phyloP scores from a whole-genome alignment of 2,329 filamentous ascomycete genomes.

The Clonostachys solani region DNA sequence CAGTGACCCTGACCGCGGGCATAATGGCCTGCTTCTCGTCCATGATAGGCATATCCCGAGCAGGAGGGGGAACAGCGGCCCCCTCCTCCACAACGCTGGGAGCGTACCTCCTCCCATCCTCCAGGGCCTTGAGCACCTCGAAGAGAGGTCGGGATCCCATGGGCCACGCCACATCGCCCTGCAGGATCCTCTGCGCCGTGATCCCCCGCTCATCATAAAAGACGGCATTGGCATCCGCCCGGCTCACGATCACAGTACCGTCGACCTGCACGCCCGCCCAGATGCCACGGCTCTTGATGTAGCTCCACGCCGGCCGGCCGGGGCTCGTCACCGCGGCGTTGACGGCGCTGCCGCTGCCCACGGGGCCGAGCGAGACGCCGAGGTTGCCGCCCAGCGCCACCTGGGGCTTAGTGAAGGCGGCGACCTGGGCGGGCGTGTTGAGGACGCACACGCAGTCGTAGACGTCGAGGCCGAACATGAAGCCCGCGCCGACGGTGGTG shows the following conservation, averaged over 20 bases:
- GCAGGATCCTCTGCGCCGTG: conserved; percentile 25
- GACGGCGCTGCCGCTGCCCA: conserved; percentile 60
- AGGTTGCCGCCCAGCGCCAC: conserved; percentile 67
- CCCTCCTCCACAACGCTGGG: conserved; percentile 14
- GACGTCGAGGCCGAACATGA: conserved; percentile 69
- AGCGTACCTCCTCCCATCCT: conserved; percentile 24
- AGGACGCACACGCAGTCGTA: conserved; percentile 76
- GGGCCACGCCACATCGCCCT: conserved; percentile 33
- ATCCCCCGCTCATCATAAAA: conserved; percentile 64
- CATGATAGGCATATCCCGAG: conserved; percentile 6
- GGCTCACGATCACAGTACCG: conserved; percentile 72
- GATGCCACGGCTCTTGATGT: conserved; percentile 76
- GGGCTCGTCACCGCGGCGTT: conserved; percentile 23
- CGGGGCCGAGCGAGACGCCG: conserved; percentile 55
- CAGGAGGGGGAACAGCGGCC: not conserved
- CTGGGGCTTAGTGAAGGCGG: conserved; percentile 63
- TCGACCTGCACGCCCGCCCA: conserved; percentile 80
- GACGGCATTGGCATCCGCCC: conserved; percentile 72
- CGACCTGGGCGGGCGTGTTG: conserved; percentile 62
- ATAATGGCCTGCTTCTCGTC: conserved; percentile 17
- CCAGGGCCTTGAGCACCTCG: conserved; percentile 27
- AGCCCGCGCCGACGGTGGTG: conserved; percentile 66
- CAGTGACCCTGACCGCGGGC: not conserved
- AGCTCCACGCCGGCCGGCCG: conserved; percentile 67
- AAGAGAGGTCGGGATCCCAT: conserved; percentile 27